phyloP scores from a whole-genome alignment of 495 filamentous ascomycete species.

The Durotheca rogersii region DNA sequence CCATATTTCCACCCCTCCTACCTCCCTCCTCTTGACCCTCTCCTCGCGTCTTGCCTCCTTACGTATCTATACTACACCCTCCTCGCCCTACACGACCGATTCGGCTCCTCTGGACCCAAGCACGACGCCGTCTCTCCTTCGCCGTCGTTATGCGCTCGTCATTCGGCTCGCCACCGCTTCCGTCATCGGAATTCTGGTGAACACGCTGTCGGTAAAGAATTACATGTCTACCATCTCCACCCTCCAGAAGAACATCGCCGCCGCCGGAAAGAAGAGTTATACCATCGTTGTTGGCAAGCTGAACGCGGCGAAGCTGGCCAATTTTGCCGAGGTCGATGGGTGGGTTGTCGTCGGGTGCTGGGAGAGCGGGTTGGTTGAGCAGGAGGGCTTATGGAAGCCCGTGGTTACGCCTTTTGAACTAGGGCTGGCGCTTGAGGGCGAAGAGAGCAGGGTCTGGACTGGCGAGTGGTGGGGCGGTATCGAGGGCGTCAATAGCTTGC shows the following conservation, averaged over 20 bases:
- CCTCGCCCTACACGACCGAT: conserved; percentile 49
- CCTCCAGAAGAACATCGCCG: conserved; percentile 66
- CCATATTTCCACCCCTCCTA: conserved; percentile 84
- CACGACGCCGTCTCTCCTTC: conserved; percentile 56
- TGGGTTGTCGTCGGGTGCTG: conserved; percentile 99
- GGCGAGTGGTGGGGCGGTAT: conserved; percentile 77
- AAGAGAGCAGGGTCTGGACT: conserved; percentile 71
- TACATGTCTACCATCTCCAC: conserved; percentile 79
- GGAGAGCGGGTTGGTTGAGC: conserved; percentile 88
- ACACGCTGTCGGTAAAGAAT: conserved; percentile 87
- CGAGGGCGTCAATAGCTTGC: conserved; percentile 47
- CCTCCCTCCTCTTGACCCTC: conserved; percentile 81
- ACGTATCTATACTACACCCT: conserved; percentile 68
- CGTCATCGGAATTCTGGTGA: conserved; percentile 90
- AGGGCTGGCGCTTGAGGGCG: conserved; percentile 66
- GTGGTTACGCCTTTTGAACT: conserved; percentile 94
- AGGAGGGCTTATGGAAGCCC: conserved; percentile 75
- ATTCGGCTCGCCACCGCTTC: conserved; percentile 76
- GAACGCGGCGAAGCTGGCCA: conserved; percentile 93
- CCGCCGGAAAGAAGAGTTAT: conserved; percentile 87
- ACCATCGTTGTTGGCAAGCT: conserved; percentile 95
- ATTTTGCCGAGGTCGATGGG: conserved; percentile 90
- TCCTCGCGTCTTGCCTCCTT: conserved; percentile 76
- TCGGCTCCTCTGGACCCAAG: conserved; percentile 42
- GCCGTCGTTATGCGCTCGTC: conserved; percentile 83